Evolutionary conservation across 371 early-diverging fungal genomes (phyloP).

Genomic region (Mortierella sp.): DNA sequence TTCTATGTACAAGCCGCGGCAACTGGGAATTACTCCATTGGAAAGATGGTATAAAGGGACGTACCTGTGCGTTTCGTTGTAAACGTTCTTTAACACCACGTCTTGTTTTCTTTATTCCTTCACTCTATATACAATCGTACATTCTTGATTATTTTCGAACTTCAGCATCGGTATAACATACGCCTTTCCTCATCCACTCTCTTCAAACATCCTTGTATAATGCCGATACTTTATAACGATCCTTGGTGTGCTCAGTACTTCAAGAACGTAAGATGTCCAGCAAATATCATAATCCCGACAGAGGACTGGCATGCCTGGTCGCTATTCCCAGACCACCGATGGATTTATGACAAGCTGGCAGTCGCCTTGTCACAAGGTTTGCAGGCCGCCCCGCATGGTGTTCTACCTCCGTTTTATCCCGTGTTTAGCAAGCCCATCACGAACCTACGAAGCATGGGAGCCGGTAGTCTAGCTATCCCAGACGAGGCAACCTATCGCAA

Average conservation of each 20-base stretch:
- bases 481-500: slow-evolving; percentile 23
- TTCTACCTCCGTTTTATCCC: slow-evolving; percentile 18
- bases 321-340: slow-evolving; percentile 20
- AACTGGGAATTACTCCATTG: no score
- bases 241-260: slow-evolving; percentile 31
- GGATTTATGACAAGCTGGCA: slow-evolving; percentile 31
- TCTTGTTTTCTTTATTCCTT: no score
- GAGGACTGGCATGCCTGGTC: slow-evolving; percentile 18
- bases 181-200: no score
- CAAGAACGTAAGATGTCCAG: slow-evolving; percentile 16
- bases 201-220: not conserved
- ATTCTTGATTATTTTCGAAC: no score
- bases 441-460: slow-evolving; percentile 28
- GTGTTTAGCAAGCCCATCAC: slow-evolving; percentile 37
- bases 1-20: no score
- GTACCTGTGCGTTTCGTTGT: no score
- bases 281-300: slow-evolving; percentile 19
- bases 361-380: slow-evolving; percentile 21
- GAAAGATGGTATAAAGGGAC: no score
- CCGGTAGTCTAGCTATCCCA: slow-evolving; percentile 18
- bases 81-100: no score
- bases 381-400: slow-evolving; percentile 33
- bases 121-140: no score
- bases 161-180: no score
- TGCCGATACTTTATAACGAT: slow-evolving; percentile 16